phyloP scores from a whole-genome alignment of 1,284 basidiomycete genomes.

The Tilletia caries region DNA sequence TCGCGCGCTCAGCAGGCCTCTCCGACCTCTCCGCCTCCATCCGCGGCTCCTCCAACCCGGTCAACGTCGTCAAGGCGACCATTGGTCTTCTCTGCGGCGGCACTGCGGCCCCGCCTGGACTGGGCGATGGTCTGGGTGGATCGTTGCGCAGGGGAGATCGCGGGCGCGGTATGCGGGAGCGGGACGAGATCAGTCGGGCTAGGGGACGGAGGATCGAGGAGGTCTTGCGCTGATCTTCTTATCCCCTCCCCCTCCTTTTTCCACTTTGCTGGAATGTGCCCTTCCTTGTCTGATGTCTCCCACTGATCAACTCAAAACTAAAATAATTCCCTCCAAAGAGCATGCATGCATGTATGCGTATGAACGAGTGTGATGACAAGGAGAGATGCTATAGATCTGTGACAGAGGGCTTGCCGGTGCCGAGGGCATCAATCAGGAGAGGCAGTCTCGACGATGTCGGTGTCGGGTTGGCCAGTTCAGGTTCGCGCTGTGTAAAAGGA shows the following conservation, averaged over 20 bases:
- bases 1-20: slow-evolving; percentile 88
- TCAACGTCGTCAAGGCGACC: slow-evolving; percentile 61
- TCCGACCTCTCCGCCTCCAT: slow-evolving; percentile 91
- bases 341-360: neutral
- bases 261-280: neutral
- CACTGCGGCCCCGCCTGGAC: slow-evolving; percentile 34
- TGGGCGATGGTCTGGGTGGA: slow-evolving; percentile 50
- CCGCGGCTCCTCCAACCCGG: slow-evolving; percentile 81
- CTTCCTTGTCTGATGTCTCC: too few species aligned
- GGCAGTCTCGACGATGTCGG: slow-evolving; percentile 10
- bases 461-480: slow-evolving; percentile 7
- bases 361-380: neutral
- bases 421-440: slow-evolving; percentile 1
- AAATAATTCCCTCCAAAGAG: neutral
- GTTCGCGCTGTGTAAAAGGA: neutral
- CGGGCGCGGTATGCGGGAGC: slow-evolving; percentile 43
- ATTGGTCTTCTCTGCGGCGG: slow-evolving; percentile 52
- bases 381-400: neutral
- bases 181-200: slow-evolving; percentile 39
- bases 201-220: slow-evolving; percentile 43
- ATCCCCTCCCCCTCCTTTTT: neutral
- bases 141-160: slow-evolving; percentile 45
- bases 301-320: too few species aligned
- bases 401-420: neutral
- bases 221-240: slow-evolving; percentile 13